These are phyloP conservation scores for Ophiosphaerella herpotricha DNA, from an alignment of 2,329 filamentous ascomycete species.

Conservation along the genomic window DNA sequence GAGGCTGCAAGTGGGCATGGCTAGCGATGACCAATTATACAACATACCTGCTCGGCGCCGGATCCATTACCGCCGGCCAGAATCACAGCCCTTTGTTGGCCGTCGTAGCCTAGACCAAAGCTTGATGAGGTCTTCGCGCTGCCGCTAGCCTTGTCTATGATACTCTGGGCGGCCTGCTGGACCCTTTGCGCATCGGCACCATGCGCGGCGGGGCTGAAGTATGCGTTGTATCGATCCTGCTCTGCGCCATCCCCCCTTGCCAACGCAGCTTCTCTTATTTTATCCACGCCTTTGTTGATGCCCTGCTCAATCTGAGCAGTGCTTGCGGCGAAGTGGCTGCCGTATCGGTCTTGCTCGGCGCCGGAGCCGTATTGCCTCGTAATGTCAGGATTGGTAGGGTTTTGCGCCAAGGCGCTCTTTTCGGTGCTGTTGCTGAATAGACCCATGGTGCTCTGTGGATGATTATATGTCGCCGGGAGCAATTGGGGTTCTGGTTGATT, in stretches of 20 bases:
- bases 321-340: slow-evolving; percentile 30
- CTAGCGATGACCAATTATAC: too few species aligned
- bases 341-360: slow-evolving; percentile 41
- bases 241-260: slow-evolving; percentile 24
- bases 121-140: slow-evolving; percentile 26
- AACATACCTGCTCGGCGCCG: slow-evolving; percentile 43
- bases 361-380: slow-evolving; percentile 32
- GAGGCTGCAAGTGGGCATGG: background rate
- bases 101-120: slow-evolving; percentile 38
- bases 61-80: slow-evolving; percentile 33
- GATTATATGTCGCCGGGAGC: background rate
- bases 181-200: slow-evolving; percentile 31
- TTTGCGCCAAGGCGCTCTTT: slow-evolving; percentile 19
- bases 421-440: slow-evolving; percentile 29
- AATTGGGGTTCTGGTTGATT: background rate
- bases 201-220: slow-evolving; percentile 29
- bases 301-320: slow-evolving; percentile 24
- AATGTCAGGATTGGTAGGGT: slow-evolving; percentile 30
- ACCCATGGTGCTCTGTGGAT: slow-evolving; percentile 24
- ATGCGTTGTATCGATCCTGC: slow-evolving; percentile 30
- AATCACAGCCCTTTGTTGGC: slow-evolving; percentile 33
- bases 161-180: slow-evolving; percentile 24
- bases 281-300: slow-evolving; percentile 24
- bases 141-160: slow-evolving; percentile 26
- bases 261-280: slow-evolving; percentile 20